These are phyloP conservation scores for Diplogelasinospora grovesii DNA, from an alignment of 495 filamentous ascomycete species.

Conservation along the genomic window DNA sequence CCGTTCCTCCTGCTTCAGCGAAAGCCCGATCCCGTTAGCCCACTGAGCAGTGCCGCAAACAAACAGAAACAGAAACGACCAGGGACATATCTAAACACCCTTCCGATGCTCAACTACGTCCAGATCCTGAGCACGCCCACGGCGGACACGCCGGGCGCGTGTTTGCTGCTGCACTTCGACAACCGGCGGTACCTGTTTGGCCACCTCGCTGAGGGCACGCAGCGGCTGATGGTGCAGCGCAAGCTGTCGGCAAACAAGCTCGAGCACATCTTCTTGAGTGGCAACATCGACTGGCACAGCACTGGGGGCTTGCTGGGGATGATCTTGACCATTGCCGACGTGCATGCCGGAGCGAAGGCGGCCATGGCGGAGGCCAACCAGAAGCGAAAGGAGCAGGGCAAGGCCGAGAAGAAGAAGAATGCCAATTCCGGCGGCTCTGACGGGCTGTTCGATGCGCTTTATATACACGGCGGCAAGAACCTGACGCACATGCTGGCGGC, in stretches of 20 bases:
- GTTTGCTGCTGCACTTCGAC: slow-evolving; percentile 68
- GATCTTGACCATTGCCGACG: slow-evolving; percentile 75
- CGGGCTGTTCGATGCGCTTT: slow-evolving; percentile 33
- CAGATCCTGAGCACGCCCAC: slow-evolving; percentile 79
- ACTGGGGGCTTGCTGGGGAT: slow-evolving; percentile 78
- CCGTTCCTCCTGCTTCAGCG: too few species aligned
- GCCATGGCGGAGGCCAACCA: slow-evolving; percentile 14
- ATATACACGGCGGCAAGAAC: slow-evolving; percentile 73
- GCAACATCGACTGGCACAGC: slow-evolving; percentile 64
- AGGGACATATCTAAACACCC: too few species aligned
- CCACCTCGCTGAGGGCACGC: slow-evolving; percentile 73
- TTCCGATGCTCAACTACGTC: slow-evolving; percentile 64
- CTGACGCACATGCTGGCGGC: slow-evolving; percentile 72
- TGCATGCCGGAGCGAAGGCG: slow-evolving; percentile 26
- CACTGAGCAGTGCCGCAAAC: too few species aligned
- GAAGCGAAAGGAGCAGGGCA: slow-evolving; percentile 25
- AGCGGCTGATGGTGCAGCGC: slow-evolving; percentile 65
- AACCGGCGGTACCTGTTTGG: slow-evolving; percentile 83
- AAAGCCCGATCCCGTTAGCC: too few species aligned
- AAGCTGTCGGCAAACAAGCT: slow-evolving; percentile 54
- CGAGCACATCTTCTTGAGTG: slow-evolving; percentile 73
- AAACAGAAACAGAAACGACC: too few species aligned
- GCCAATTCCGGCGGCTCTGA: too few species aligned
- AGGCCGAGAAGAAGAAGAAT: slow-evolving; percentile 10
- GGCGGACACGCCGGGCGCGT: slow-evolving; percentile 79